Percentiles rank a stretch among this genome's conserved stretches.
phyloP scores from a whole-genome alignment of 129 eudicot genomes.

The Lactuca sativa region DNA sequence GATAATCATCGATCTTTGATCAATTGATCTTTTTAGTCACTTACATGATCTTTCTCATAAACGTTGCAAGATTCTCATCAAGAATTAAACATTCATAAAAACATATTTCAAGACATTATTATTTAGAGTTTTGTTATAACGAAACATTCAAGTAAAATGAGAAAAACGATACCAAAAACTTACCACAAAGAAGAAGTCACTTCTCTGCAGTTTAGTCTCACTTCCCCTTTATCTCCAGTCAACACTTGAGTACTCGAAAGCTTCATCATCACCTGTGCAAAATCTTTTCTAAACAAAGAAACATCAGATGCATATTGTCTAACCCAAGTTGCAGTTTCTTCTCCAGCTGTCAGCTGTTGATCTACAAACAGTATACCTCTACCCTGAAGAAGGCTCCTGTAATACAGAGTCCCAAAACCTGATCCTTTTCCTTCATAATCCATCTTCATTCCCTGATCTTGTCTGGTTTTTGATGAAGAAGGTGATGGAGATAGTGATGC shows the following conservation, averaged over 20 bases:
- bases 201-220: conserved; percentile 50
- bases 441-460: conserved; percentile 55
- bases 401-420: conserved; percentile 66
- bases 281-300: conserved; percentile 58
- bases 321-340: conserved; percentile 62
- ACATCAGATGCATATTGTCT: conserved; percentile 63
- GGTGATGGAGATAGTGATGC: conserved; percentile 39
- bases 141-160: conserved; percentile 15
- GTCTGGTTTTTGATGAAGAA: conserved; percentile 28
- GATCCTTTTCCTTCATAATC: conserved; percentile 62
- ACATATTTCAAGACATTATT: background rate
- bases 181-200: conserved; percentile 33
- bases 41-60: conserved; percentile 40
- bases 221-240: conserved; percentile 58
- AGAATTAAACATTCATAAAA: conserved; percentile 5
- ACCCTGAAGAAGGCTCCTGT: conserved; percentile 63
- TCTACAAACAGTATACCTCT: conserved; percentile 72
- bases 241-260: conserved; percentile 53
- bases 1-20: conserved; percentile 31
- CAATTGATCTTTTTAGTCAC: too few relatives aligned
- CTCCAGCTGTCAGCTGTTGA: conserved; percentile 77
- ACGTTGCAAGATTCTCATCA: conserved; percentile 25
- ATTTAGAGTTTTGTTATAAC: background rate
- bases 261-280: conserved; percentile 72
- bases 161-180: background rate